Conservation (phyloP, 768 basidiomycete species). For the Termitomyces sp. region DNA sequence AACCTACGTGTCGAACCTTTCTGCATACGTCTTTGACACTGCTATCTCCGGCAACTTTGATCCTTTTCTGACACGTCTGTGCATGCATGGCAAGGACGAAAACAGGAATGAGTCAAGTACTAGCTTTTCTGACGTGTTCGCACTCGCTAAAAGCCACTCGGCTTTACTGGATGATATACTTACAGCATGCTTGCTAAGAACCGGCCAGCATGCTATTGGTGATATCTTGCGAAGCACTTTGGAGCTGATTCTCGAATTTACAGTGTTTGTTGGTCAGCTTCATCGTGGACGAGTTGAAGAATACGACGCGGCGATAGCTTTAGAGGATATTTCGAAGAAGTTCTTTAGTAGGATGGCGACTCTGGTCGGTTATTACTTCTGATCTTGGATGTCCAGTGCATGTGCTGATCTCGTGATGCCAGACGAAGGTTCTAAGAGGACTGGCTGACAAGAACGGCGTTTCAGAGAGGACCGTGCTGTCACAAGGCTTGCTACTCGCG, state of each 20-base stretch:
- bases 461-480: slow-evolving; percentile 17
- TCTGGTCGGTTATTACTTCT: slow-evolving; percentile 38
- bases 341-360: slow-evolving; percentile 52
- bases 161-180: slow-evolving; percentile 68
- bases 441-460: slow-evolving; percentile 45
- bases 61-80: slow-evolving; percentile 48
- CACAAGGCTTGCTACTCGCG: slow-evolving; percentile 18
- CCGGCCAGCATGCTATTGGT: slow-evolving; percentile 58
- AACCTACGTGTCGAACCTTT: slow-evolving; percentile 62
- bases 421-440: slow-evolving; percentile 54
- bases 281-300: slow-evolving; percentile 51
- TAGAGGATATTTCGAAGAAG: slow-evolving; percentile 47
- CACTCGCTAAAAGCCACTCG: slow-evolving; percentile 63
- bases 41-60: slow-evolving; percentile 77
- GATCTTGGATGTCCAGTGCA: not conserved
- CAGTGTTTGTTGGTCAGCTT: slow-evolving; percentile 58
- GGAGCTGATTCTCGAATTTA: slow-evolving; percentile 63
- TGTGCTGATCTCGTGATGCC: slow-evolving; percentile 5
- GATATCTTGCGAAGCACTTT: slow-evolving; percentile 60
- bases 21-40: slow-evolving; percentile 72
- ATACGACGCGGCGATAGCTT: slow-evolving; percentile 51
- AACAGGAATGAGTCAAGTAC: slow-evolving; percentile 1
- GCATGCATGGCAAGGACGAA: slow-evolving; percentile 12
- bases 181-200: slow-evolving; percentile 66
- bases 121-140: slow-evolving; percentile 68